Evolutionary conservation across 768 basidiomycete genomes (phyloP).

Genomic region (Pleurotus eryngii): DNA sequence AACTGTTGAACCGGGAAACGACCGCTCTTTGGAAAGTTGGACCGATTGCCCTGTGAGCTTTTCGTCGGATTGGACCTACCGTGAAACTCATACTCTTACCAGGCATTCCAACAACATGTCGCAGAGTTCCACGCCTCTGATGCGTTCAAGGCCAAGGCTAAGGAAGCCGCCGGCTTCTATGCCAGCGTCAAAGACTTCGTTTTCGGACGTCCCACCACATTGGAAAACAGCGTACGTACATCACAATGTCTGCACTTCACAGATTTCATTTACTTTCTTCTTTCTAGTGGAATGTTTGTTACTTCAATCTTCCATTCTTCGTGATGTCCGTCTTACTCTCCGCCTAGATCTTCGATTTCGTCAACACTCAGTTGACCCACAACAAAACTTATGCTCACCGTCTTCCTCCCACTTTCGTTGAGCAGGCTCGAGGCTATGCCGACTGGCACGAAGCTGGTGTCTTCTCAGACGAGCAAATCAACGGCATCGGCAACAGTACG

Average conservation of each 20-base stretch:
- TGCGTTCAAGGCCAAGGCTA: constrained; percentile 60
- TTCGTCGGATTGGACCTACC: not conserved
- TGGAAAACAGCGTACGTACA: constrained; percentile 65
- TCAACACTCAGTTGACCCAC: constrained; percentile 73
- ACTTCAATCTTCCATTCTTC: not conserved
- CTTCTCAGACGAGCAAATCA: constrained; percentile 61
- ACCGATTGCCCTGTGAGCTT: constrained; percentile 46
- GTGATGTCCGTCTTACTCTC: constrained; percentile 12
- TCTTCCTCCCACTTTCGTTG: constrained; percentile 73
- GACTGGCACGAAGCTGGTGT: constrained; percentile 78
- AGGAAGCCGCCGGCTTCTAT: constrained; percentile 65
- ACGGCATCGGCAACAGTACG: constrained; percentile 77
- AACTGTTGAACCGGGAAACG: constrained; percentile 82
- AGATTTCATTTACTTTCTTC: constrained; percentile 12
- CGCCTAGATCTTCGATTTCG: constrained; percentile 67
- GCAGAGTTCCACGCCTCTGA: constrained; percentile 56
- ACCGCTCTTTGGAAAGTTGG: constrained; percentile 84
- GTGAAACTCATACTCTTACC: constrained; percentile 1
- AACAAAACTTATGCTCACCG: constrained; percentile 80
- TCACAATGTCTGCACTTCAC: not conserved
- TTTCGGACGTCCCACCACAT: constrained; percentile 60
- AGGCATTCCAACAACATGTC: constrained; percentile 68
- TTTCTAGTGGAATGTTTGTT: constrained; percentile 69
- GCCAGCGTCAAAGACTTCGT: constrained; percentile 63
- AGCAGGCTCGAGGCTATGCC: constrained; percentile 72